Evolutionary conservation across 1,139 yeast species (phyloP), one percentile per base, ranked within the genome.

Genomic region (Yamadazyma diddensiae): DNA sequence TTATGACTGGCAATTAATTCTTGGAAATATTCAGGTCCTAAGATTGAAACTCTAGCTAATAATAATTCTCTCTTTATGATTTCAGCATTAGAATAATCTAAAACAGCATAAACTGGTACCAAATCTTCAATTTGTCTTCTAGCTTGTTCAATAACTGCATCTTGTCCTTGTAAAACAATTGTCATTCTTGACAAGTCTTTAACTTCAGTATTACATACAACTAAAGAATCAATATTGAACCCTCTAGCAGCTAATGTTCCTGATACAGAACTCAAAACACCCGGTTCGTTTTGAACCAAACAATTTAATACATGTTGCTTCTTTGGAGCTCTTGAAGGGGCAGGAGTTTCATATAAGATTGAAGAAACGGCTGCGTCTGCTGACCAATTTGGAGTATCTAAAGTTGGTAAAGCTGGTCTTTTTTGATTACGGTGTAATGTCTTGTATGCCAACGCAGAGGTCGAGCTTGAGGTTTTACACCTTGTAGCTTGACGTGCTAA

Each of bases 211-310:
- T 82, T 86, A 60, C 97, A 90, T 30, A 92, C 98, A 39, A 92
- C 97, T 48, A 92, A 74, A 6, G 97, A 90, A 60, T 92, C 98
- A 54, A 92, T 92, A 65, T 92, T 92, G 77, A 92, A 92, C 9
- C 98, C 98, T 58, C 98, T 77, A 26, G 97, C 97, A 23, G 98
- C 98, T 49, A 92, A 72, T 31, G 96, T 90, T 36, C 97, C 96
- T 4, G 97, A 84, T 30, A 92, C 87, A 36, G 94, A 77, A 29
- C 95, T 82, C 52, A 92, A 71, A 32, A 92, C 98, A 70, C 98
- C 98, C 4, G 98, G 98, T 65, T 92, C 98, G 62, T 92, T 90
- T 63, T 92, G 98, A 22, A 92, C 98, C 57, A 92, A 73, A 66
- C 98, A 92, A 73, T 92, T 94, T 58, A 92, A 72, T 28, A 92